Conservation (phyloP, 345 rosid species). For the Chamaenerion angustifolium region DNA sequence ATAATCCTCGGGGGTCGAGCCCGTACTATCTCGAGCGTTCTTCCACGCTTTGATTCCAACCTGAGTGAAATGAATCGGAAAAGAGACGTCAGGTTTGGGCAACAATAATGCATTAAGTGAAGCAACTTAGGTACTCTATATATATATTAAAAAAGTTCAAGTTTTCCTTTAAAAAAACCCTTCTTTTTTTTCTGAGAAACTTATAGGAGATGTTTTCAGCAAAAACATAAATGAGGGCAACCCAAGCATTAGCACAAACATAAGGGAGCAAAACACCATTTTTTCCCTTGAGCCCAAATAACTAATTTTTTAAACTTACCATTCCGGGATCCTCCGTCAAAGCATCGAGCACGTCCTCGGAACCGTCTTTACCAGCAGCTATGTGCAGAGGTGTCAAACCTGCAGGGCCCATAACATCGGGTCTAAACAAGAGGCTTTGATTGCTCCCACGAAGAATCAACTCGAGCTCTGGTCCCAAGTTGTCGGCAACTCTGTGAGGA, state of each 20-base stretch:
- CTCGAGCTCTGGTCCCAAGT: slow-evolving; percentile 13
- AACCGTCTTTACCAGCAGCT: slow-evolving; percentile 97
- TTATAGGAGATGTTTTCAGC: too few species aligned
- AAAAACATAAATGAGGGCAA: too few species aligned
- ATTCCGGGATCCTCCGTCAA: slow-evolving; percentile 73
- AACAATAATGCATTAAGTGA: too few species aligned
- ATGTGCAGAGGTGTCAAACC: slow-evolving; percentile 99
- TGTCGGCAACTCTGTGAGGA: slow-evolving; percentile 26
- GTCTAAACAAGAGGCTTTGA: slow-evolving; percentile 46
- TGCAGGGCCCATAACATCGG: slow-evolving; percentile 77
- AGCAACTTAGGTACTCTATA: too few species aligned
- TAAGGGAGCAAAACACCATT: too few species aligned
- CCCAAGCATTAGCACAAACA: too few species aligned
- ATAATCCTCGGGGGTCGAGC: slow-evolving; percentile 90
- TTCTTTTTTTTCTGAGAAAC: too few species aligned
- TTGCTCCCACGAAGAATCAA: slow-evolving; percentile 12
- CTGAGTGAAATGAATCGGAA: slow-evolving; percentile 17
- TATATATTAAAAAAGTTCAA: too few species aligned
- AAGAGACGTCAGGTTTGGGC: too few species aligned
- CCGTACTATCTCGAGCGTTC: slow-evolving; percentile 67
- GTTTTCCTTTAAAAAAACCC: too few species aligned
- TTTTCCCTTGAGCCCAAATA: background rate
- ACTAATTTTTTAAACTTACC: slow-evolving; percentile 27
- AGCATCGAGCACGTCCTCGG: slow-evolving; percentile 80
- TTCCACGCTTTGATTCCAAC: slow-evolving; percentile 94